Percentiles rank a stretch among this genome's conserved stretches.
phyloP scores from a whole-genome alignment of 2,329 filamentous ascomycete genomes.

The Fusarium hostae region DNA sequence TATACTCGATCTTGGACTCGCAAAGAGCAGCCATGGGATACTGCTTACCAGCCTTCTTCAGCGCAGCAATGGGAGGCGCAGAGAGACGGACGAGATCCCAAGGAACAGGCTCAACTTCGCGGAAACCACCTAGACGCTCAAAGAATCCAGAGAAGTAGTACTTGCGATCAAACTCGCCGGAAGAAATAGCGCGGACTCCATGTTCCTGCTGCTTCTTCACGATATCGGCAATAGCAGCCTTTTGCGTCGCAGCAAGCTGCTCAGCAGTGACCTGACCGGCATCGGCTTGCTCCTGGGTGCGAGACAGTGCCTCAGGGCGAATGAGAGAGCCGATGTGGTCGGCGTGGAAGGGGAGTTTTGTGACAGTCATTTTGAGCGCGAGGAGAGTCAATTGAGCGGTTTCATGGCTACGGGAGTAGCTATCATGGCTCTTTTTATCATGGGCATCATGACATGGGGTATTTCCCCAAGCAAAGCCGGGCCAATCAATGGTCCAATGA shows the following conservation, averaged over 20 bases:
- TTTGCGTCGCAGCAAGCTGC: slow-evolving; percentile 66
- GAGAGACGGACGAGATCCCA: slow-evolving; percentile 52
- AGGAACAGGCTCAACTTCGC: slow-evolving; percentile 52
- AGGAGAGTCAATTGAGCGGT: slow-evolving; percentile 10
- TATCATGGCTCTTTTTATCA: slow-evolving; percentile 39
- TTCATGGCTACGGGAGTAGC: not conserved
- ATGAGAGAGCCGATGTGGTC: slow-evolving; percentile 79
- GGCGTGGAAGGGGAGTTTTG: slow-evolving; percentile 69
- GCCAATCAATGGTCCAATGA: slow-evolving; percentile 37
- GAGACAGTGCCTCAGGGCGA: slow-evolving; percentile 70
- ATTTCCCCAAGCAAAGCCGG: slow-evolving; percentile 12
- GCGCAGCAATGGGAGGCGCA: slow-evolving; percentile 53
- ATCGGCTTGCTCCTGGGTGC: slow-evolving; percentile 61
- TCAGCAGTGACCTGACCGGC: slow-evolving; percentile 54
- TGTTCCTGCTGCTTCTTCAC: slow-evolving; percentile 72
- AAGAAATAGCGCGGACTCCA: slow-evolving; percentile 71
- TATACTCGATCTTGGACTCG: slow-evolving; percentile 56
- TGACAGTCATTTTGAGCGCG: slow-evolving; percentile 36
- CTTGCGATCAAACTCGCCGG: slow-evolving; percentile 73
- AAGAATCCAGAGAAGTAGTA: slow-evolving; percentile 63
- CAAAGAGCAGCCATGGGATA: slow-evolving; percentile 55
- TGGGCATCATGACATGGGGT: slow-evolving; percentile 34
- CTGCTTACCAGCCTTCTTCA: slow-evolving; percentile 52
- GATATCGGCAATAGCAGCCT: slow-evolving; percentile 71
- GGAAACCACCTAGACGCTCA: slow-evolving; percentile 57